Percentiles rank a stretch among this genome's conserved stretches.
Conservation (phyloP, 176 grass and related monocot species). For the Urochloa ruziziensis region DNA sequence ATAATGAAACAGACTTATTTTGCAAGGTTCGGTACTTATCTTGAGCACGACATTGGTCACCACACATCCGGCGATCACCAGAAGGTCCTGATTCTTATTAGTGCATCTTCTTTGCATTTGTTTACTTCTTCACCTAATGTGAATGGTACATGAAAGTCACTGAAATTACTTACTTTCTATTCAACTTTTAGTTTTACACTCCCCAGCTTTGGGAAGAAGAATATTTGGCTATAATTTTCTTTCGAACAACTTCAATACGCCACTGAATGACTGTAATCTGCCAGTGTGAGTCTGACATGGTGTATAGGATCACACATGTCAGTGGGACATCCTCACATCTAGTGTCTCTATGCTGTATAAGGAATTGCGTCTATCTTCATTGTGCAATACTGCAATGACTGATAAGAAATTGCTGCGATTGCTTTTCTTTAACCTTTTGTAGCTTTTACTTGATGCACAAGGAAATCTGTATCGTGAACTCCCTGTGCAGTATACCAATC, state of each 20-base stretch:
- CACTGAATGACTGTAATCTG: neutral
- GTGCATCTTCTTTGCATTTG: neutral
- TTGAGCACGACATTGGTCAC: conserved; percentile 75
- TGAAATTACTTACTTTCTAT: conserved; percentile 17
- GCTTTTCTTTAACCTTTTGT: conserved; percentile 8
- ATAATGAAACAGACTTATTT: conserved; percentile 93
- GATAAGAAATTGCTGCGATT: neutral
- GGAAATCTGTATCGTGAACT: neutral
- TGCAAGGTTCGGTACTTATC: conserved; percentile 65
- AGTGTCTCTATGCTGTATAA: neutral
- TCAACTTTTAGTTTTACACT: conserved; percentile 5
- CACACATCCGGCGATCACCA: conserved; percentile 76
- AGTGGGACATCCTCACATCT: neutral
- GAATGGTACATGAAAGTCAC: neutral
- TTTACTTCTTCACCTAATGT: conserved; percentile 10
- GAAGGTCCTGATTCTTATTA: conserved; percentile 59
- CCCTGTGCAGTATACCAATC: neutral
- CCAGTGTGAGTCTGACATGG: too few species aligned
- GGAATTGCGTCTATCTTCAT: neutral
- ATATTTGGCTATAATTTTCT: conserved; percentile 13
- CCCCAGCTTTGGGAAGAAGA: neutral
- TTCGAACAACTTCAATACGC: neutral
- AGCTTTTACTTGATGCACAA: conserved; percentile 16
- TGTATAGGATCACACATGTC: neutral
- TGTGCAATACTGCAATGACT: neutral